A percentile compares a stretch with the other conserved stretches of the same genome.
phyloP scores from a whole-genome alignment of 2,329 filamentous ascomycete species.

The Scleromitrula shiraiana region DNA sequence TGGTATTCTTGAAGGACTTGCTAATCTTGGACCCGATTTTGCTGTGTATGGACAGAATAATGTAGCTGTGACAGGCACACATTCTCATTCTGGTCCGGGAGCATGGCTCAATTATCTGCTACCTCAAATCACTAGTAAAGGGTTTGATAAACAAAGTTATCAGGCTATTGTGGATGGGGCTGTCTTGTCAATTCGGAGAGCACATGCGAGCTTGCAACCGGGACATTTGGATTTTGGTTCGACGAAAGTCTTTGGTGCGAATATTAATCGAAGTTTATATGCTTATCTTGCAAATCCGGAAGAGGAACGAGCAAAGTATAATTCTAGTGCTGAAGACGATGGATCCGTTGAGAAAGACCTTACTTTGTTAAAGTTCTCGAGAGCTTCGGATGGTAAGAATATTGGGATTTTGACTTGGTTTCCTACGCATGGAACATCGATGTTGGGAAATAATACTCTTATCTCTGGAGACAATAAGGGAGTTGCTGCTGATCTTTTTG shows the following conservation, averaged over 20 bases:
- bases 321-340: slow-evolving; percentile 42
- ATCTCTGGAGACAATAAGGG: slow-evolving; percentile 96
- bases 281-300: slow-evolving; percentile 82
- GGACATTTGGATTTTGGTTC: slow-evolving; percentile 65
- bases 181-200: slow-evolving; percentile 70
- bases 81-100: slow-evolving; percentile 85
- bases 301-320: slow-evolving; percentile 64
- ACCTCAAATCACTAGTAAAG: slow-evolving; percentile 80
- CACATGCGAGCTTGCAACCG: slow-evolving; percentile 59
- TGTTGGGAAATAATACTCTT: slow-evolving; percentile 86
- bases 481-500: slow-evolving; percentile 78
- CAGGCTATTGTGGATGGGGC: slow-evolving; percentile 82
- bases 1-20: slow-evolving; percentile 73
- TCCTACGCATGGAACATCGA: slow-evolving; percentile 82
- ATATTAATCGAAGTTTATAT: slow-evolving; percentile 83
- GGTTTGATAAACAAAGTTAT: slow-evolving; percentile 82
- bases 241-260: slow-evolving; percentile 64
- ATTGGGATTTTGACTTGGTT: slow-evolving; percentile 86
- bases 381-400: slow-evolving; percentile 65
- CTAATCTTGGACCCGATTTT: slow-evolving; percentile 62
- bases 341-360: slow-evolving; percentile 63
- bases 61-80: slow-evolving; percentile 83
- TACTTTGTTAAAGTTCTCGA: slow-evolving; percentile 71
- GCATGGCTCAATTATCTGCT: slow-evolving; percentile 93
- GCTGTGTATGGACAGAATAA: slow-evolving; percentile 70